A percentile compares a stretch with the other conserved stretches of the same genome.
Conservation (phyloP, 306 rosid genomes). For the Quercus dentata region DNA sequence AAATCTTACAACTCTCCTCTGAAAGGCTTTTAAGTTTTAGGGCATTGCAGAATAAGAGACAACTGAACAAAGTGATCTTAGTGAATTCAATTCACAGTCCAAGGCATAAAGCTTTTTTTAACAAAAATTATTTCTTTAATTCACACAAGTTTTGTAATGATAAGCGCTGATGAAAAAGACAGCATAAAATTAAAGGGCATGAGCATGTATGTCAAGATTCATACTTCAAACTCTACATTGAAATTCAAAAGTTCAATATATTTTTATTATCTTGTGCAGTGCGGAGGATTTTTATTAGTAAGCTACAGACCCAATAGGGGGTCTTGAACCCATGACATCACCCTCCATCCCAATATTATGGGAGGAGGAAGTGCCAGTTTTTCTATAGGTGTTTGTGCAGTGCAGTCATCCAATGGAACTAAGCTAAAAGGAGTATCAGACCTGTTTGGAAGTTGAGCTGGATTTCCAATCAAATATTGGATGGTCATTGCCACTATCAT, state of each 20-base stretch:
- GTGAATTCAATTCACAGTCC: background rate
- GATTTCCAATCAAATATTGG: constrained; percentile 87
- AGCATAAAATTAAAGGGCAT: background rate
- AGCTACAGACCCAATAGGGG: no score
- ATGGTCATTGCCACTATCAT: constrained; percentile 64
- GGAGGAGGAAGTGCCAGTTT: no score
- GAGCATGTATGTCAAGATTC: background rate
- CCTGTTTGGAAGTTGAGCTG: constrained; percentile 67
- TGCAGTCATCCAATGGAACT: constrained; percentile 11
- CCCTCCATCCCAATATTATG: no score
- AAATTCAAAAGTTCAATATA: constrained; percentile 16
- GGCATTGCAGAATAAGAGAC: background rate
- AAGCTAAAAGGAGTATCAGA: constrained; percentile 29
- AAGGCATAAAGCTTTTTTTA: constrained; percentile 7
- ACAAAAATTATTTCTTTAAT: background rate
- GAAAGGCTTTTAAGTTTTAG: background rate
- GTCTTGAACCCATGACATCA: no score
- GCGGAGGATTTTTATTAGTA: no score
- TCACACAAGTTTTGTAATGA: background rate
- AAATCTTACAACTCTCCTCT: background rate
- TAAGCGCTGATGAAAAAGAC: background rate
- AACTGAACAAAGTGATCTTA: background rate
- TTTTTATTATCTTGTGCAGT: no score
- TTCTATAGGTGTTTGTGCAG: no score
- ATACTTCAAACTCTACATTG: constrained; percentile 9